Percentiles rank a stretch among this genome's conserved stretches.
These are phyloP conservation scores for Alternaria sp. DNA, from an alignment of 2,329 filamentous ascomycete genomes.

Conservation along the genomic window DNA sequence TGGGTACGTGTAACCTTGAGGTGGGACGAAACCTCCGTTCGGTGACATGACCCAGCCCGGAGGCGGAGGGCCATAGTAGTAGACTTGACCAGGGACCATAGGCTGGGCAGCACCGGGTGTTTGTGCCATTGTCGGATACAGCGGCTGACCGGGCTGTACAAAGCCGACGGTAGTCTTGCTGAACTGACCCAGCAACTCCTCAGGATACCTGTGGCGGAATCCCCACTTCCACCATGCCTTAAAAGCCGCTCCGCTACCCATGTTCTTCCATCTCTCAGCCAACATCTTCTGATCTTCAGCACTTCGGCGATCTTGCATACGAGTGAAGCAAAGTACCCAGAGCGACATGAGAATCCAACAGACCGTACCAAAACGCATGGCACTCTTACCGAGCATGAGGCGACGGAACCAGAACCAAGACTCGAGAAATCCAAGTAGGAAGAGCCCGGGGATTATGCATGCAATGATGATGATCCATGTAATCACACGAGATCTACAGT, in stretches of 20 bases:
- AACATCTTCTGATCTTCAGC: conserved; percentile 39
- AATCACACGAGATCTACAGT: conserved; percentile 17
- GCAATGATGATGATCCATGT: conserved; percentile 41
- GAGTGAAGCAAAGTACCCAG: conserved; percentile 41
- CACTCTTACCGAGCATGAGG: conserved; percentile 40
- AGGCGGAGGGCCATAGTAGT: conserved; percentile 32
- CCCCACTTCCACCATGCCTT: conserved; percentile 44
- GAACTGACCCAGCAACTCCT: conserved; percentile 38
- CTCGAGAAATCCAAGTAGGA: conserved; percentile 42
- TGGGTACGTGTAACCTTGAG: conserved; percentile 23
- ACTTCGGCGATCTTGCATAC: conserved; percentile 39
- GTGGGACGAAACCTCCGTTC: conserved; percentile 24
- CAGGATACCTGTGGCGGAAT: conserved; percentile 38
- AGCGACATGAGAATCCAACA: conserved; percentile 41
- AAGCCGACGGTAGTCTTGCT: conserved; percentile 38
- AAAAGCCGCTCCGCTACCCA: conserved; percentile 33
- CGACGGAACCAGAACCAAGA: conserved; percentile 45
- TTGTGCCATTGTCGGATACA: conserved; percentile 34
- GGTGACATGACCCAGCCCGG: conserved; percentile 26
- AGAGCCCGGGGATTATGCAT: conserved; percentile 32
- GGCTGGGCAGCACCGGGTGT: conserved; percentile 10
- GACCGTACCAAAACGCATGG: conserved; percentile 40
- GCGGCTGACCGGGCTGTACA: conserved; percentile 32
- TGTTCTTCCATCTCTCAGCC: conserved; percentile 38
- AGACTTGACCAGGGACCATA: conserved; percentile 25